Evolutionary conservation across 139 green algal genomes (phyloP).

Genomic region (Micractinium conductrix): DNA sequence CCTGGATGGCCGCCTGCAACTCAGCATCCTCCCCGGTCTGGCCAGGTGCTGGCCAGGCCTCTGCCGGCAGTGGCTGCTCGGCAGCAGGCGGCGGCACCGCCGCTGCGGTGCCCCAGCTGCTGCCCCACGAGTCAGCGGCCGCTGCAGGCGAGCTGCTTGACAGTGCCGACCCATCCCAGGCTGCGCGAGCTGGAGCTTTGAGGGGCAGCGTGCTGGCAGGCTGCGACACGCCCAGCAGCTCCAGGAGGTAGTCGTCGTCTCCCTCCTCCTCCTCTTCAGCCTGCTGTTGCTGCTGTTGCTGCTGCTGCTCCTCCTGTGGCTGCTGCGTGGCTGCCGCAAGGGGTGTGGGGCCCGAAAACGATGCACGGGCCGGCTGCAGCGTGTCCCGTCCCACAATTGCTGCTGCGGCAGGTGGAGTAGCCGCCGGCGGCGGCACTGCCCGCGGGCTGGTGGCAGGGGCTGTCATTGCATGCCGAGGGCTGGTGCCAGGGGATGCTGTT

Average conservation of each 20-base stretch:
- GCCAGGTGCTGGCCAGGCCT: neutral
- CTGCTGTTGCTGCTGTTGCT: neutral
- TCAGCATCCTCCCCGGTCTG: conserved; percentile 15
- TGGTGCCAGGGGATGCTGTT: too few relatives aligned
- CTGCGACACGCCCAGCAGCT: neutral
- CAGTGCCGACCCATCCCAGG: neutral
- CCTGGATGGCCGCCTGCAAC: conserved; percentile 1
- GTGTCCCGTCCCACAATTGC: too few relatives aligned
- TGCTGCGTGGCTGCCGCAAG: too few relatives aligned
- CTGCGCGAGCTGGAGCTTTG: neutral
- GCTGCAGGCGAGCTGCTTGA: neutral
- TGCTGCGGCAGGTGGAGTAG: too few relatives aligned
- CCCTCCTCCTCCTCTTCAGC: neutral
- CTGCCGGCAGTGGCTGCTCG: neutral
- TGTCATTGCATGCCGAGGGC: too few relatives aligned
- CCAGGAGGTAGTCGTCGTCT: neutral
- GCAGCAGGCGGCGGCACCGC: neutral
- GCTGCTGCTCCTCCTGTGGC: neutral
- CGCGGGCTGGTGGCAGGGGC: too few relatives aligned
- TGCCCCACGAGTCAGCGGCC: neutral
- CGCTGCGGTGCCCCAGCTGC: neutral
- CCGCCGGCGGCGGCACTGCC: too few relatives aligned
- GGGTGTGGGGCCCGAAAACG: too few relatives aligned
- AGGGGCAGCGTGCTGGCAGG: neutral
- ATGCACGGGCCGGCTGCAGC: too few relatives aligned